Evolutionary conservation across 2,329 filamentous ascomycete genomes (phyloP).

Genomic region (Grosmannia clavigera): DNA sequence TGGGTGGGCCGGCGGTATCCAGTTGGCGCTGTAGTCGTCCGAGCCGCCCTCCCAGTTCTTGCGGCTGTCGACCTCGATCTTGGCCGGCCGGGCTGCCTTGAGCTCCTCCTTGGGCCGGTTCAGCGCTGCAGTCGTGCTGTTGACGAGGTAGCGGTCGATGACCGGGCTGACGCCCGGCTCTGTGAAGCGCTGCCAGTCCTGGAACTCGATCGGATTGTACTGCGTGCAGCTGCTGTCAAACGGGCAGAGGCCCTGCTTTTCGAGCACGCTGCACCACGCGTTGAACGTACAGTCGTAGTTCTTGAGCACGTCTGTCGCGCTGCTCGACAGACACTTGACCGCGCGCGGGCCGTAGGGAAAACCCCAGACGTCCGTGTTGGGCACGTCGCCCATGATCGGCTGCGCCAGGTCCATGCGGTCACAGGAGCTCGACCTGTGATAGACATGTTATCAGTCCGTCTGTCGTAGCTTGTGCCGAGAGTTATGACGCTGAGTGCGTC

Average conservation of each 20-base stretch:
- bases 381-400: constrained; percentile 6
- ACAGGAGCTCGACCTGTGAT: neutral
- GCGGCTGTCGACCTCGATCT: neutral
- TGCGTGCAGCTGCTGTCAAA: neutral
- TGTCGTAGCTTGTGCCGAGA: too few relatives aligned
- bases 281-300: constrained; percentile 2
- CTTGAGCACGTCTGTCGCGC: neutral
- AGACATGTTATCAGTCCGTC: neutral
- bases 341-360: constrained; percentile 1
- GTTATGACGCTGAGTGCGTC: neutral
- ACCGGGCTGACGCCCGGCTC: neutral
- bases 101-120: too few relatives aligned
- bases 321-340: constrained; percentile 7
- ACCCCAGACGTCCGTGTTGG: constrained; percentile 2
- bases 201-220: neutral
- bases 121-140: too few relatives aligned
- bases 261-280: neutral
- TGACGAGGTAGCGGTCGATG: neutral
- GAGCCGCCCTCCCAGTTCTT: neutral
- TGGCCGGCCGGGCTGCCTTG: neutral
- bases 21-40: neutral
- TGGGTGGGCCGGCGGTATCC: neutral
- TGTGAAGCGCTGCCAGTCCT: constrained; percentile 3
- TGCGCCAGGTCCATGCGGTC: neutral
- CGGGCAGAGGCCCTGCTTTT: constrained; percentile 4